Evolutionary conservation across 495 filamentous ascomycete genomes (phyloP).

Genomic region (Penicillium angulare): DNA sequence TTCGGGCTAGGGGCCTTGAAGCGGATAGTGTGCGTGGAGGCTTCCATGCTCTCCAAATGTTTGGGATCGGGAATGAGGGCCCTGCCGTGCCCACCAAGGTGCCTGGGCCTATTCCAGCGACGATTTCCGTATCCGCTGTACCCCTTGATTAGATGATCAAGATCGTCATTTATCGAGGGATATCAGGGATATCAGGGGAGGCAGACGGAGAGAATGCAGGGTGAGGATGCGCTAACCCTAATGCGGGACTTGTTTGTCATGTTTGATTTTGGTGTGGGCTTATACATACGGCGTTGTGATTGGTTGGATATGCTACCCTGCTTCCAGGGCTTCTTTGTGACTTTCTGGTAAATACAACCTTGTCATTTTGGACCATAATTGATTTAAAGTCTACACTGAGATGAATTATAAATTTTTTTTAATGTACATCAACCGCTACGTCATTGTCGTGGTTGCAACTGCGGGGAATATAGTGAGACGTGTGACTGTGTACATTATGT

Average conservation of each 20-base stretch:
- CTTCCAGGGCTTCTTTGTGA: not conserved
- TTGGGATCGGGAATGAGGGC: constrained; percentile 24
- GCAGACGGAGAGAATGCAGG: constrained; percentile 20
- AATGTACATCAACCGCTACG: no score
- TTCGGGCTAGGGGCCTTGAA: constrained; percentile 49
- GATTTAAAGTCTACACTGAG: not conserved
- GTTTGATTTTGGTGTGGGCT: not conserved
- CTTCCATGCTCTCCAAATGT: constrained; percentile 28
- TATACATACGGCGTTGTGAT: not conserved
- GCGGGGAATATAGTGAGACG: no score
- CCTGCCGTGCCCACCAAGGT: not conserved
- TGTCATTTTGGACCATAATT: not conserved
- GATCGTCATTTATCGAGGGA: not conserved
- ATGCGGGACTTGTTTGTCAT: constrained; percentile 6
- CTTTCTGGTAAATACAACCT: not conserved
- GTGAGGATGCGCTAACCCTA: constrained; percentile 18
- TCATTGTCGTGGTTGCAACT: not conserved
- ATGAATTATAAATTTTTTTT: no score
- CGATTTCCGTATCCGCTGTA: constrained; percentile 20
- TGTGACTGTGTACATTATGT: no score
- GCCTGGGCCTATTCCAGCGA: constrained; percentile 7
- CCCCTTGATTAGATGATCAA: constrained; percentile 17
- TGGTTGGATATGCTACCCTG: not conserved
- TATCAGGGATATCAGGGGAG: not conserved
- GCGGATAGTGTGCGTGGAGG: constrained; percentile 52